phyloP scores from a whole-genome alignment of 1,284 basidiomycete genomes.

The Athelia sp. region DNA sequence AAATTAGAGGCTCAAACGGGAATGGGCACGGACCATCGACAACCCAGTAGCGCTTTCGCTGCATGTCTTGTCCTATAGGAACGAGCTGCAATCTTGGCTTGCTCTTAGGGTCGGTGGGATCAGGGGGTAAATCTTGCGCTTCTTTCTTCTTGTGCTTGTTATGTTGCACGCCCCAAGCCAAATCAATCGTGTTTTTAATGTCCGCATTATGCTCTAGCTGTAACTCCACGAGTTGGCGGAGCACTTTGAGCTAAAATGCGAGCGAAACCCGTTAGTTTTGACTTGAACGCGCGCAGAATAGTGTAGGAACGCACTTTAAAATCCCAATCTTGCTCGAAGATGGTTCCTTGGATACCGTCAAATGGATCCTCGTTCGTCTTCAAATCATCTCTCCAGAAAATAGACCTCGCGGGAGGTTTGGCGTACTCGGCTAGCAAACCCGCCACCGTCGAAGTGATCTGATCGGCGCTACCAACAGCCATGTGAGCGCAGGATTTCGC shows the following conservation, averaged over 20 bases:
- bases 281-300: constrained; percentile 15
- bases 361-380: constrained; percentile 70
- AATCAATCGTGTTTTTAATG: constrained; percentile 69
- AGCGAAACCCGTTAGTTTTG: constrained; percentile 13
- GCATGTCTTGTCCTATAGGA: constrained; percentile 69
- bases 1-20: constrained; percentile 18
- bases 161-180: constrained; percentile 76
- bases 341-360: constrained; percentile 51
- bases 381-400: constrained; percentile 71
- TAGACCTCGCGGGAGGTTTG: constrained; percentile 64
- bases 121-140: constrained; percentile 43
- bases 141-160: constrained; percentile 79
- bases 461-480: constrained; percentile 55
- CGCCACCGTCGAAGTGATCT: constrained; percentile 67
- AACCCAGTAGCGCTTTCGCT: constrained; percentile 74
- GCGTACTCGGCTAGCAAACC: constrained; percentile 63
- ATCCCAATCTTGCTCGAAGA: constrained; percentile 72
- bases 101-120: constrained; percentile 54
- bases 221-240: constrained; percentile 75
- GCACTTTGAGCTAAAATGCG: constrained; percentile 60
- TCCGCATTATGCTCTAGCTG: constrained; percentile 64
- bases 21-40: constrained; percentile 71
- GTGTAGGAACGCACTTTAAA: constrained; percentile 54
- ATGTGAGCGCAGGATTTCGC: constrained; percentile 26
- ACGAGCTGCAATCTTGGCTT: constrained; percentile 55